Evolutionary conservation across 495 filamentous ascomycete genomes (phyloP).

Genomic region (Tetracladium setigerum): DNA sequence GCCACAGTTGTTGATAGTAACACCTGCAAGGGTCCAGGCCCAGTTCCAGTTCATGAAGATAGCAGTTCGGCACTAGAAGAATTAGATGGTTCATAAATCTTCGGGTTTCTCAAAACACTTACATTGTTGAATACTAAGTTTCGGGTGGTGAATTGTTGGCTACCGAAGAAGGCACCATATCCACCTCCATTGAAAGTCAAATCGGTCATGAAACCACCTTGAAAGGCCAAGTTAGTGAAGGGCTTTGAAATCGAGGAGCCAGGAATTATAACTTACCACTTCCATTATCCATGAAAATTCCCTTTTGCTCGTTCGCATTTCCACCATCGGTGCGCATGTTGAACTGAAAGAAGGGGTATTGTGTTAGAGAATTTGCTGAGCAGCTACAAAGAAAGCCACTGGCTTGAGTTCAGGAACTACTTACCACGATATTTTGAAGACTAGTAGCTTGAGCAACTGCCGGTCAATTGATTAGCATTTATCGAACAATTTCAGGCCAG

Average conservation of each 20-base stretch:
- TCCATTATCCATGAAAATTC: slow-evolving; percentile 97
- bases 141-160: slow-evolving; percentile 91
- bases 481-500: too few relatives aligned
- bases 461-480: too few relatives aligned
- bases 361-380: too few relatives aligned
- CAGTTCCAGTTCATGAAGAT: slow-evolving; percentile 57
- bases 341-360: slow-evolving; percentile 33
- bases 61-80: slow-evolving; percentile 60
- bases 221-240: too few relatives aligned
- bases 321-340: slow-evolving; percentile 73
- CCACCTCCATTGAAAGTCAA: slow-evolving; percentile 82
- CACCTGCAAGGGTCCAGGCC: slow-evolving; percentile 75
- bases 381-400: too few relatives aligned
- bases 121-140: slow-evolving; percentile 79
- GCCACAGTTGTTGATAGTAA: slow-evolving; percentile 73
- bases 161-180: slow-evolving; percentile 80
- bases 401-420: too few relatives aligned
- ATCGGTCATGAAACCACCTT: slow-evolving; percentile 75
- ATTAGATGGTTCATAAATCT: too few relatives aligned
- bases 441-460: slow-evolving; percentile 84
- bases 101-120: too few relatives aligned
- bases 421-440: slow-evolving; percentile 68
- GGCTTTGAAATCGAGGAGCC: too few relatives aligned
- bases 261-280: slow-evolving; percentile 31
- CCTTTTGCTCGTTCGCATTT: slow-evolving; percentile 66